phyloP scores from a whole-genome alignment of 106 monocot species.

The Dendrobium catenatum region DNA sequence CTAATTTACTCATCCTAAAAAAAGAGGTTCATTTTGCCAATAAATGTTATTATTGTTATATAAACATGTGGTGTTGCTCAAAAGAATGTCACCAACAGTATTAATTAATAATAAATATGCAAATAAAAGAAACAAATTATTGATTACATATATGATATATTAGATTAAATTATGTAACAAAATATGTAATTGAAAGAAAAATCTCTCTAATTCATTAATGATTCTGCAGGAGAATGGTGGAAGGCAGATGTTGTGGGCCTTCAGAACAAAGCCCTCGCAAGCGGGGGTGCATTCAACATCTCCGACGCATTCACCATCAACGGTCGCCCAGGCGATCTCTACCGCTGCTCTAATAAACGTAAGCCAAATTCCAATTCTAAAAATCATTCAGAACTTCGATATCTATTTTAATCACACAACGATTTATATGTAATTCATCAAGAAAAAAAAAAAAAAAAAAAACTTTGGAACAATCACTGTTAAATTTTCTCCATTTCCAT shows the following conservation, averaged over 20 bases:
- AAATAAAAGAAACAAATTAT: too few relatives aligned
- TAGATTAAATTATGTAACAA: too few relatives aligned
- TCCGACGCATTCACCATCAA: slow-evolving; percentile 88
- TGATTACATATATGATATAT: too few relatives aligned
- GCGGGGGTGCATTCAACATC: slow-evolving; percentile 15
- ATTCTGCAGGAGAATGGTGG: slow-evolving; percentile 73
- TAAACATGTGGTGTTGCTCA: too few relatives aligned
- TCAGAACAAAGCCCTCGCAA: slow-evolving; percentile 19
- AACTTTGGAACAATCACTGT: neutral
- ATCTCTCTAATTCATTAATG: neutral
- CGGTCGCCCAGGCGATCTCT: slow-evolving; percentile 55
- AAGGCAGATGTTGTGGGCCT: slow-evolving; percentile 47
- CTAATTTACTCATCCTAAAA: too few relatives aligned
- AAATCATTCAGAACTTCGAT: neutral
- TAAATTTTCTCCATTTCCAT: neutral
- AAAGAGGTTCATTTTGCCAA: too few relatives aligned
- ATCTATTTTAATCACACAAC: too few relatives aligned
- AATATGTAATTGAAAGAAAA: too few relatives aligned
- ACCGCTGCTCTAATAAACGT: slow-evolving; percentile 44
- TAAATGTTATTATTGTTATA: too few relatives aligned
- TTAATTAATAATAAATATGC: too few relatives aligned
- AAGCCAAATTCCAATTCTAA: neutral
- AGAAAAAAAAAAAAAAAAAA: neutral
- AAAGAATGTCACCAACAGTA: too few relatives aligned
- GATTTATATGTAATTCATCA: neutral